Evolutionary conservation across 2,329 filamentous ascomycete species (phyloP).

Genomic region (Pseudogymnoascus destructans): DNA sequence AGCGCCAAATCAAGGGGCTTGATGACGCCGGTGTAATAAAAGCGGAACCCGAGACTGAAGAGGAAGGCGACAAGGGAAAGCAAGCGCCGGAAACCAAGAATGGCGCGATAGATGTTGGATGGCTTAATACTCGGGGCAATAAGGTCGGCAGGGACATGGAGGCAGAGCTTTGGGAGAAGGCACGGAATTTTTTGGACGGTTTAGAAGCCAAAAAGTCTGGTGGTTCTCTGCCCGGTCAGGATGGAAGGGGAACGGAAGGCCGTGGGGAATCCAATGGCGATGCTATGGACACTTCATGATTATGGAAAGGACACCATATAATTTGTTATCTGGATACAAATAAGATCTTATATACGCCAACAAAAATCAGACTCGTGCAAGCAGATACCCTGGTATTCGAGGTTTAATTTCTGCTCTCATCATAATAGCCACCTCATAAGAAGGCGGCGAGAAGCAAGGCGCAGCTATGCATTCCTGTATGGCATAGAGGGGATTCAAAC

Average conservation of each 20-base stretch:
- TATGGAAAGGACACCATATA: not conserved
- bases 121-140: constrained; percentile 75
- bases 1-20: constrained; percentile 62
- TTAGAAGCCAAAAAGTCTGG: constrained; percentile 17
- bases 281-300: not conserved
- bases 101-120: constrained; percentile 61
- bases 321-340: not conserved
- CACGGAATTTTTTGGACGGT: constrained; percentile 40
- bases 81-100: constrained; percentile 34
- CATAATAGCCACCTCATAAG: not conserved
- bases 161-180: constrained; percentile 59
- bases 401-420: not conserved
- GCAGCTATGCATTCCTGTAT: too few relatives aligned
- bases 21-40: constrained; percentile 67
- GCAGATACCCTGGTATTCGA: not conserved
- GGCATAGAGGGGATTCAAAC: not conserved
- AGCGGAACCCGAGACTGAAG: constrained; percentile 11
- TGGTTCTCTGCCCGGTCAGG: not conserved
- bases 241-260: not conserved
- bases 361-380: not conserved
- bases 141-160: constrained; percentile 76
- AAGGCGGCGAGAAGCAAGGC: too few relatives aligned
- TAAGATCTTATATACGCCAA: not conserved
- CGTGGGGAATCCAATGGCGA: not conserved
- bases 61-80: constrained; percentile 19